phyloP scores from a whole-genome alignment of 352 stramenopile genomes.

The Nothophytophthora sp. region DNA sequence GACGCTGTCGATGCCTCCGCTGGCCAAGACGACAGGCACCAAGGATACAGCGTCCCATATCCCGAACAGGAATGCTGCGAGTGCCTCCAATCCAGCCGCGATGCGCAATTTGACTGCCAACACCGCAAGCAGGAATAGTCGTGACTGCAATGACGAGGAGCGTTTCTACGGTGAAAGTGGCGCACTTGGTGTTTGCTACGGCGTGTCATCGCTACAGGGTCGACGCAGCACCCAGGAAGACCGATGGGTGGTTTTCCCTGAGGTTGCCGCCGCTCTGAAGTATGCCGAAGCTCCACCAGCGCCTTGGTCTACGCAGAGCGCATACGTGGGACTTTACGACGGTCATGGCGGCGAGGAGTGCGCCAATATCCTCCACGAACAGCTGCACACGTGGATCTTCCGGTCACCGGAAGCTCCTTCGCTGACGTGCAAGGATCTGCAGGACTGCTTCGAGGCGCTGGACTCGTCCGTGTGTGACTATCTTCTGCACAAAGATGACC shows the following conservation, averaged over 20 bases:
- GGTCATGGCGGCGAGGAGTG: conserved; percentile 80
- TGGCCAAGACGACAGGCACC: conserved; percentile 26
- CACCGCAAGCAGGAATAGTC: neutral
- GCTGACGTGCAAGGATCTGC: conserved; percentile 23
- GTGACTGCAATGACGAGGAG: conserved; percentile 17
- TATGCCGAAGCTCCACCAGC: conserved; percentile 5
- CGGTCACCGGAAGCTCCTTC: conserved; percentile 27
- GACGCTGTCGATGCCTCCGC: conserved; percentile 70
- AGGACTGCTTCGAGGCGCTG: conserved; percentile 58
- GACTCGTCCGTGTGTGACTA: conserved; percentile 75
- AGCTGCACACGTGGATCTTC: conserved; percentile 75
- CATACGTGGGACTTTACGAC: conserved; percentile 84
- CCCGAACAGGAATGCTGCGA: neutral
- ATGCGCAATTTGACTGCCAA: conserved; percentile 5
- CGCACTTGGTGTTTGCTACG: conserved; percentile 36
- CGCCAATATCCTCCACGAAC: conserved; percentile 70
- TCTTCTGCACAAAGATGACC: conserved; percentile 66
- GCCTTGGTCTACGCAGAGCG: conserved; percentile 16
- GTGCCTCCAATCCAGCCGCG: neutral
- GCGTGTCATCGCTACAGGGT: conserved; percentile 57
- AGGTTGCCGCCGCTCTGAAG: conserved; percentile 23
- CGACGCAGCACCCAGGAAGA: conserved; percentile 79
- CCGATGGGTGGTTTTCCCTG: conserved; percentile 58
- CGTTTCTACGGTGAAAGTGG: conserved; percentile 44
- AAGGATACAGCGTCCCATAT: neutral